Percentiles rank a stretch among this genome's conserved stretches.
Conservation (phyloP, 1,284 basidiomycete genomes). For the Pseudozyma hubeiensis region DNA sequence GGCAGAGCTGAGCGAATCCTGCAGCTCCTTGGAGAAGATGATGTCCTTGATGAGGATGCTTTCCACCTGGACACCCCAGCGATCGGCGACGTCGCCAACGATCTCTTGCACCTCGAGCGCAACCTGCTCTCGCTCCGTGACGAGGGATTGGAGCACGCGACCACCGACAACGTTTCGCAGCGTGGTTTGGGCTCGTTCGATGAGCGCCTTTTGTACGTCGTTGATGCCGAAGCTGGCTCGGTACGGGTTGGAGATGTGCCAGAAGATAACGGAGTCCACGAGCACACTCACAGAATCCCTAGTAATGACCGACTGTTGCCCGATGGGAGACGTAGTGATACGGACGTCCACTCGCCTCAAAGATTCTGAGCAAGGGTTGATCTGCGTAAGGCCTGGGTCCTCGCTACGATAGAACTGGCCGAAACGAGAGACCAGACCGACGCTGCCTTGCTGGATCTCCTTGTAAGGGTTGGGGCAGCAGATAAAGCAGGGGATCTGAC, state of each 20-base stretch:
- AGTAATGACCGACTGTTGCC: constrained; percentile 77
- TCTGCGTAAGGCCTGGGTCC: constrained; percentile 88
- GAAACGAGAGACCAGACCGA: constrained; percentile 88
- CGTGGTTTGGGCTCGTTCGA: constrained; percentile 94
- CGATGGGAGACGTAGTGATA: constrained; percentile 88
- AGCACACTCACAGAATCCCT: constrained; percentile 87
- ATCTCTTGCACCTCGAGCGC: constrained; percentile 96
- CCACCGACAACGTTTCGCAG: constrained; percentile 93
- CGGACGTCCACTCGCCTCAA: constrained; percentile 80
- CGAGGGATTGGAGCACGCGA: constrained; percentile 73
- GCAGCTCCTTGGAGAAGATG: constrained; percentile 90
- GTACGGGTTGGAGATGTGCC: constrained; percentile 73
- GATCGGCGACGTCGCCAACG: constrained; percentile 72
- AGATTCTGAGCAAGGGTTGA: constrained; percentile 91
- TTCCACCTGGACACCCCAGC: constrained; percentile 96
- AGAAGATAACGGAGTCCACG: constrained; percentile 89
- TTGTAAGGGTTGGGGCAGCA: constrained; percentile 79
- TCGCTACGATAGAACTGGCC: constrained; percentile 94
- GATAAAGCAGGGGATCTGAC: constrained; percentile 77
- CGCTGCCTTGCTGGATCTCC: constrained; percentile 85
- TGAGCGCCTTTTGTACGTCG: constrained; percentile 85
- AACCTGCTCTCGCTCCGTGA: constrained; percentile 89
- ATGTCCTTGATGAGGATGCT: constrained; percentile 86
- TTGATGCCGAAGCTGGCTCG: constrained; percentile 91
- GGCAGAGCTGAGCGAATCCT: constrained; percentile 88